Base-by-base conservation (phyloP, 2,329 filamentous ascomycete genomes). In the Colletotrichum abscissum region DNA sequence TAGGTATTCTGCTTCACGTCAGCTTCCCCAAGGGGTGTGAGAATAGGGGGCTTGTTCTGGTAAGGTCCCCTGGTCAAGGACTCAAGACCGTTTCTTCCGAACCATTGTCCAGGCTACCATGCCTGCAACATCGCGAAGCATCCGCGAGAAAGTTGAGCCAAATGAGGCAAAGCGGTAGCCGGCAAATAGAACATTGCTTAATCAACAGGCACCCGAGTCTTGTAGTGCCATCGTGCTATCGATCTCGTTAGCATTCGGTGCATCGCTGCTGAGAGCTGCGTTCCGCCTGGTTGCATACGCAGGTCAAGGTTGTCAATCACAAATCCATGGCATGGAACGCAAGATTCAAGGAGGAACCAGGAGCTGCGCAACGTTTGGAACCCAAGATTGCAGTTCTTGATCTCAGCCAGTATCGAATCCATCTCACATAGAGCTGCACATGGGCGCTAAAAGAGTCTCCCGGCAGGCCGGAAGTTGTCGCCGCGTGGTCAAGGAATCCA, bases 391-490 rank as follows among this genome's bases (percentile, higher is more conserved):
- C 24, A 60, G n/a, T 63, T 58, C 9, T 19, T 11, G 4, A 42
- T 54, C 57, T 28, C 57, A 22, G 30, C 52, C 55, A 30, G 46
- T 57, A 49, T n/a, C 60, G 46, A n/a, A 5, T 8, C 28, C 65
- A 38, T 58, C 12, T 46, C 24, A 49, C 58, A 69, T 9, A 14
- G n/a, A 42, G 38, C 30, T 57, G 22, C 33, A 19, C 59, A 38
- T 22, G 24, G 28, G 52, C 33, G 58, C 33, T 16, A 64, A 14
- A 63, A 19, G 33, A 30, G 26, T 28, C 11, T 24, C 52, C 35
- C 66, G 59, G 66, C 59, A 69, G 42, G 14, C 38, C 71, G 71
- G 67, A 65, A 66, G 35, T 57, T 9, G 19, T 71, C 62, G 56
- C 71, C 67, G 71, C 55, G 42, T 65, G 46, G n/a, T 57, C 56